Evolutionary conservation across 768 basidiomycete species (phyloP), one percentile per base, ranked within the genome.

Genomic region (Asterophora parasitica): DNA sequence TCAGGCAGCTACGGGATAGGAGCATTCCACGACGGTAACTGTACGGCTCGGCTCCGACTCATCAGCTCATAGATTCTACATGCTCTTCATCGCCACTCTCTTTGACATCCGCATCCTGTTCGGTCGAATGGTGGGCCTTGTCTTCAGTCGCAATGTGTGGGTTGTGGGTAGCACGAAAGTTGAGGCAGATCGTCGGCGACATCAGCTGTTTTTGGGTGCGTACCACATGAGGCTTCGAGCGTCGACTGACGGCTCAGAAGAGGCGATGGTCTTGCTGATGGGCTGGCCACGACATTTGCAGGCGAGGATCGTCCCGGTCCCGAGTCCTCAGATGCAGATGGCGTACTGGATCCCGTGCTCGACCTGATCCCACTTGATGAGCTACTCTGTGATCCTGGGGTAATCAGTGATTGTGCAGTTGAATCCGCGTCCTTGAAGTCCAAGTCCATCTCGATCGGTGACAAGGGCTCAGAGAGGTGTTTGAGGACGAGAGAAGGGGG

Each of bases 401-500:
- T 2, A 19, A 39, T 26, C 9, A 4, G 30, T 38, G 16, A 9
- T 19, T 38, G 3, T 39, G 20, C 38, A 12, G 23, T 40, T 9
- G 11, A 23, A 11, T 13, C 13, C 23, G 15, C 4, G 23, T 7
- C 3, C 5, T 27, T 40, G 26, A 10, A n/a, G 7, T 39, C 20
- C 38, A 10, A 39, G 13, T 34, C 37, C 10, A 41, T 40, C 16
- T 40, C 43, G 27, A 46, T 46, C 4, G 50, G 44, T 9, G 37
- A 41, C 20, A 51, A 27, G 10, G 44, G 36, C n/a, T 41, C 27
- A n/a, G 49, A 40, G 13, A 20, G 50, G 20, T 52, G 43, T 27
- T 50, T 40, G 32, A 53, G 44, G 44, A 45, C 43, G 20, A 51
- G 42, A 16, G 51, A 50, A 28, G 61, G 63, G 12, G 59, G 57